Evolutionary conservation across 306 rosid genomes (phyloP).

Genomic region (Quercus agrifolia): DNA sequence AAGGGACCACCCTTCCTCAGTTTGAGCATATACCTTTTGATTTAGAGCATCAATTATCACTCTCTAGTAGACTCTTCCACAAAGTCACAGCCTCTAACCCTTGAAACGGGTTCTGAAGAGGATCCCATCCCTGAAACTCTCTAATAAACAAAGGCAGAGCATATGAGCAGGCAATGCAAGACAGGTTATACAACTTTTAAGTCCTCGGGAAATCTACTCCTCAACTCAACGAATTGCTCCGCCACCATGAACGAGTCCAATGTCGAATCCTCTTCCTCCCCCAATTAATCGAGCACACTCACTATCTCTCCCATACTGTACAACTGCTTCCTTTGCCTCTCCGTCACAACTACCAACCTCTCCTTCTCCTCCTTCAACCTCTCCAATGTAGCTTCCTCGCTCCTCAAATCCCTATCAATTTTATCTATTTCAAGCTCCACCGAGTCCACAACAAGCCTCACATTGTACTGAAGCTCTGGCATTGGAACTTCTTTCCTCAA

Average conservation of each 20-base stretch:
- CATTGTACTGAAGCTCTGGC: conserved; percentile 54
- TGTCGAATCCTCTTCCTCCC: conserved; percentile 50
- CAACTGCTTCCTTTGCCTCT: conserved; percentile 66
- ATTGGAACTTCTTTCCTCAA: conserved; percentile 45
- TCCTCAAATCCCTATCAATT: conserved; percentile 40
- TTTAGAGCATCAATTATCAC: conserved; percentile 46
- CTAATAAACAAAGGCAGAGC: conserved; percentile 78
- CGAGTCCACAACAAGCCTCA: conserved; percentile 46
- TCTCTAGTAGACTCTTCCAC: conserved; percentile 70
- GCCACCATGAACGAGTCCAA: conserved; percentile 70
- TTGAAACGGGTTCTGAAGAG: conserved; percentile 66
- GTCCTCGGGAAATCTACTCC: conserved; percentile 47
- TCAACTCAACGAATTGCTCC: conserved; percentile 54
- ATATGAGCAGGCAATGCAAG: conserved; percentile 81
- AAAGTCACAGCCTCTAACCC: conserved; percentile 60
- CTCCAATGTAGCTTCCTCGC: not conserved
- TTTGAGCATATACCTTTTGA: conserved; percentile 75
- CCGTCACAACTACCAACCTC: conserved; percentile 53
- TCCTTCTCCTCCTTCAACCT: conserved; percentile 76
- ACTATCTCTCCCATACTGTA: conserved; percentile 54
- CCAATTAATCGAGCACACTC: conserved; percentile 48
- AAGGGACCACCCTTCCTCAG: conserved; percentile 63
- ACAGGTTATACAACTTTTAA: conserved; percentile 79
- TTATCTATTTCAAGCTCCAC: conserved; percentile 47
- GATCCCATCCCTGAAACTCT: conserved; percentile 92